Percentiles rank a stretch among this genome's conserved stretches.
These are phyloP conservation scores for Olyra latifolia DNA, from an alignment of 176 grass and related monocot species.

Conservation along the genomic window DNA sequence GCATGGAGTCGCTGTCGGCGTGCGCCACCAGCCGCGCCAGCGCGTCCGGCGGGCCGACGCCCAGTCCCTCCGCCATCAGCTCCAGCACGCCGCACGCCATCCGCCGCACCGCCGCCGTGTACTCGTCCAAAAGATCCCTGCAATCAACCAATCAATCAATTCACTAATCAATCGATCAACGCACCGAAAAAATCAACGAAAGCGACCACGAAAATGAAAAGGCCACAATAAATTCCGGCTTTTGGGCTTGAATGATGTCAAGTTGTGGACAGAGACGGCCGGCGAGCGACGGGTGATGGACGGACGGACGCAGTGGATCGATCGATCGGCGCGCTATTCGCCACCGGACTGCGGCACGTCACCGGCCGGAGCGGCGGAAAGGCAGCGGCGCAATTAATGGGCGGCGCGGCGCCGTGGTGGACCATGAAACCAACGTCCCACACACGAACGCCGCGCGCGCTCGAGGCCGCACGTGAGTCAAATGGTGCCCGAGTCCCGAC, in stretches of 20 bases:
- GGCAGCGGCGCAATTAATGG: background rate
- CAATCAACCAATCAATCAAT: background rate
- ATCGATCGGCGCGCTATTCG: too few species aligned
- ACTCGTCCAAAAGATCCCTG: conserved; percentile 68
- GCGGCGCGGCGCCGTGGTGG: conserved; percentile 18
- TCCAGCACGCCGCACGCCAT: conserved; percentile 63
- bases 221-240: background rate
- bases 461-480: conserved; percentile 24
- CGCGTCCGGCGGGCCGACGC: conserved; percentile 36
- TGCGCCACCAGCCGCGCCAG: conserved; percentile 61
- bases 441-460: background rate
- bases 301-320: background rate
- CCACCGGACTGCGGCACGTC: conserved; percentile 12
- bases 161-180: background rate
- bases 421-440: conserved; percentile 13
- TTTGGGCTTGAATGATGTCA: background rate
- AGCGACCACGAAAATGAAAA: too few species aligned
- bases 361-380: conserved; percentile 11
- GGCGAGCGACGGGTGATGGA: background rate
- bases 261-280: background rate
- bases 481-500: background rate
- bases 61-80: conserved; percentile 79
- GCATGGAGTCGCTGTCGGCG: conserved; percentile 64
- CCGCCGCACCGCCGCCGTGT: conserved; percentile 61
- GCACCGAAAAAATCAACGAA: background rate